These are phyloP conservation scores for Peribolospora baueri DNA, from an alignment of 768 basidiomycete genomes.

Conservation along the genomic window DNA sequence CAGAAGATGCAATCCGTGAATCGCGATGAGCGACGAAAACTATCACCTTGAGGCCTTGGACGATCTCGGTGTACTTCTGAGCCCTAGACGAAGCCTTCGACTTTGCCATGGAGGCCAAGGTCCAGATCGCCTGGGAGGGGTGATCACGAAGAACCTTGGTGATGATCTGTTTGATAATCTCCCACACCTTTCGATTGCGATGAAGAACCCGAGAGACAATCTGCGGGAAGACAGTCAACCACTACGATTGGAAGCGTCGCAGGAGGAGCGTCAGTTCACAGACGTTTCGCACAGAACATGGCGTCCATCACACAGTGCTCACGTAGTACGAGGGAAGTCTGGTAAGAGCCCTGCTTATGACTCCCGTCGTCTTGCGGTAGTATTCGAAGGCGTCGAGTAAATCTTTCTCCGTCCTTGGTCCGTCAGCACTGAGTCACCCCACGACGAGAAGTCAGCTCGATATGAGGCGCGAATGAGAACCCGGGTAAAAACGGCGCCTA, in stretches of 20 bases:
- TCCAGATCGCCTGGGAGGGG: constrained; percentile 79
- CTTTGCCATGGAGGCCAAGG: constrained; percentile 66
- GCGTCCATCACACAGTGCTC: too few relatives aligned
- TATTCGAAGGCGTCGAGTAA: too few relatives aligned
- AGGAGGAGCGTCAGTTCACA: background rate
- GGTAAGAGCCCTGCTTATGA: too few relatives aligned
- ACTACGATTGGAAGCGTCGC: constrained; percentile 27
- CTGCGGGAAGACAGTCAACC: constrained; percentile 89
- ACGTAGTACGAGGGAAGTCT: too few relatives aligned
- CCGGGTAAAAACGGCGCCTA: background rate
- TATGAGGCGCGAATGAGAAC: background rate
- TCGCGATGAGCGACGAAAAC: background rate
- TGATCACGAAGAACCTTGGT: constrained; percentile 47
- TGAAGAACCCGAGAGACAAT: constrained; percentile 84
- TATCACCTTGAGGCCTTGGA: constrained; percentile 16
- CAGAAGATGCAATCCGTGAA: too few relatives aligned
- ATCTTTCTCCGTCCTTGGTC: too few relatives aligned
- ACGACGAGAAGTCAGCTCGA: background rate
- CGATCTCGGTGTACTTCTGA: constrained; percentile 29
- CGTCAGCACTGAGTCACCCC: too few relatives aligned
- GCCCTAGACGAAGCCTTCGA: constrained; percentile 44
- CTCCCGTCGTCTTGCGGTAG: too few relatives aligned
- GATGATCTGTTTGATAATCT: constrained; percentile 41
- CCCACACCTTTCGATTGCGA: constrained; percentile 34
- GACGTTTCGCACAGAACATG: too few relatives aligned